Evolutionary conservation across 2,329 filamentous ascomycete genomes (phyloP).

Genomic region (Cercospora janseana): DNA sequence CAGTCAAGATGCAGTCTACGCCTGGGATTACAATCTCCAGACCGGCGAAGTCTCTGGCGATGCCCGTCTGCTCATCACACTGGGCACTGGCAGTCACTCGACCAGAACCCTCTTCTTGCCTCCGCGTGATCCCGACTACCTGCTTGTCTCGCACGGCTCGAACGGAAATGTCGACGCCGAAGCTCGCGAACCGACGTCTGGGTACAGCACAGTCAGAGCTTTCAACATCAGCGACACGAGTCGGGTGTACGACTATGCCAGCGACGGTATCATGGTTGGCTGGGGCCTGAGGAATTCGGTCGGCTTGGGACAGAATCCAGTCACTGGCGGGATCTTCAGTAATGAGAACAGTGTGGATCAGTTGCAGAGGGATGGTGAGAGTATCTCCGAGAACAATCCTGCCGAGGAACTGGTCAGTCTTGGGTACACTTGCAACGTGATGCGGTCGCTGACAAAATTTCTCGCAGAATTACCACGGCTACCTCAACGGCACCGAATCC

Average conservation of each 20-base stretch:
- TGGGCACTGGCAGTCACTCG: constrained; percentile 52
- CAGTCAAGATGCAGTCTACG: constrained; percentile 56
- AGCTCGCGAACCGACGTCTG: constrained; percentile 53
- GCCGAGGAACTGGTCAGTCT: constrained; percentile 59
- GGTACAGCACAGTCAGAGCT: constrained; percentile 66
- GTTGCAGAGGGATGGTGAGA: constrained; percentile 40
- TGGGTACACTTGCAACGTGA: not conserved
- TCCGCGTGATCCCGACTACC: constrained; percentile 51
- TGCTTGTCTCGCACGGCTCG: constrained; percentile 67
- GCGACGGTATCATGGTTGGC: constrained; percentile 51
- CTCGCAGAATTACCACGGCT: constrained; percentile 65
- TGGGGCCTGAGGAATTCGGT: constrained; percentile 74
- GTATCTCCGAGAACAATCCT: constrained; percentile 60
- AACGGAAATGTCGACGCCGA: constrained; percentile 59
- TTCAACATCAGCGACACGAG: constrained; percentile 51
- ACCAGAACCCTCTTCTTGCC: constrained; percentile 67
- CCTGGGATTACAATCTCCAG: constrained; percentile 57
- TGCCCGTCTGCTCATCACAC: constrained; percentile 3
- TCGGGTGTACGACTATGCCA: constrained; percentile 50
- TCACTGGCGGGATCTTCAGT: constrained; percentile 50
- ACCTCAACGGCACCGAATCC: constrained; percentile 51
- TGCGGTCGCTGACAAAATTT: not conserved
- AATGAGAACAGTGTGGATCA: constrained; percentile 72
- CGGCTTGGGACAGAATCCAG: constrained; percentile 62
- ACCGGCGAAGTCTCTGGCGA: constrained; percentile 11